A percentile compares a stretch with the other conserved stretches of the same genome.
These are phyloP conservation scores for Emergomyces pasteurianus DNA, from an alignment of 2,329 filamentous ascomycete genomes.

Conservation along the genomic window DNA sequence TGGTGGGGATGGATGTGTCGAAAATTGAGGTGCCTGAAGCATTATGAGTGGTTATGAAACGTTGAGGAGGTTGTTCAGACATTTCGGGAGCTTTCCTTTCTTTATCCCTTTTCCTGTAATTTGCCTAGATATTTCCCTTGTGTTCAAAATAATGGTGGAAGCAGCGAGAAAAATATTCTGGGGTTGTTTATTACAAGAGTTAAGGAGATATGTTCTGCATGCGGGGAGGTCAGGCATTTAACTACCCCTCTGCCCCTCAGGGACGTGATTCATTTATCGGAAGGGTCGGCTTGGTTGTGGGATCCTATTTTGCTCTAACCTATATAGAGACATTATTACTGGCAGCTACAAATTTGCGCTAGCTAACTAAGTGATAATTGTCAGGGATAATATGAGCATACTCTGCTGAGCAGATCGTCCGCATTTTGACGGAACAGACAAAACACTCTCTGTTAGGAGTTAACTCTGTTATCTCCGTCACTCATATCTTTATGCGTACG, in stretches of 20 bases:
- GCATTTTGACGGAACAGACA: background rate
- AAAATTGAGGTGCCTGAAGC: slow-evolving; percentile 25
- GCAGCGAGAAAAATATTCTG: background rate
- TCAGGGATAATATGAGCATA: background rate
- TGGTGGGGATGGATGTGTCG: slow-evolving; percentile 21
- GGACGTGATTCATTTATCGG: too few relatives aligned
- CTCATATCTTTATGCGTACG: background rate
- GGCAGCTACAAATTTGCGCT: too few relatives aligned
- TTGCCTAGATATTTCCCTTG: too few relatives aligned
- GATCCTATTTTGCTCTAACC: too few relatives aligned
- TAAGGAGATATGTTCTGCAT: too few relatives aligned
- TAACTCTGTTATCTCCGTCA: background rate
- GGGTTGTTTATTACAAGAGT: background rate
- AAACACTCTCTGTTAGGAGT: too few relatives aligned
- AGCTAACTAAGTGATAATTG: too few relatives aligned
- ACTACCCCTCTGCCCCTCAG: background rate
- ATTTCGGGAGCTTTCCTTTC: background rate
- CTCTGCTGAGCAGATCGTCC: background rate
- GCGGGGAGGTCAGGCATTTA: too few relatives aligned
- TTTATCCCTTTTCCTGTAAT: background rate
- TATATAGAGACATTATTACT: too few relatives aligned
- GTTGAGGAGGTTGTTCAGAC: slow-evolving; percentile 22
- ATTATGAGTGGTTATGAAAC: slow-evolving; percentile 30
- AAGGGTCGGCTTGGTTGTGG: too few relatives aligned
- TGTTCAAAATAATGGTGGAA: background rate